A percentile compares a stretch with the other conserved stretches of the same genome.
These are phyloP conservation scores for Cercospora berteroae DNA, from an alignment of 2,329 filamentous ascomycete genomes.

Conservation along the genomic window DNA sequence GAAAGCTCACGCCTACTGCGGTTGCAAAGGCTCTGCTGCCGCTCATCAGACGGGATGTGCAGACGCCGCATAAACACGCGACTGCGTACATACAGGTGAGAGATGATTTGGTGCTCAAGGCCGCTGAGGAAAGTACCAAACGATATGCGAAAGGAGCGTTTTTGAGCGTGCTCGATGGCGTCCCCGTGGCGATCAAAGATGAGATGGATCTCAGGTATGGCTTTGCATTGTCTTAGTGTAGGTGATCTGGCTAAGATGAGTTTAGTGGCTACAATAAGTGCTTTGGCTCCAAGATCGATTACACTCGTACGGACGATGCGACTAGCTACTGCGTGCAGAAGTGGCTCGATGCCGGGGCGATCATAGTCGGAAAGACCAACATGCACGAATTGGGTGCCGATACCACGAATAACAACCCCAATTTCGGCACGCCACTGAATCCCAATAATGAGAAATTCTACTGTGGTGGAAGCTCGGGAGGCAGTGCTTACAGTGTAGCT, in stretches of 20 bases:
- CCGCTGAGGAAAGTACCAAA: slow-evolving; percentile 70
- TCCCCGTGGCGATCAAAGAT: slow-evolving; percentile 82
- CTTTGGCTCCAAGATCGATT: slow-evolving; percentile 62
- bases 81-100: slow-evolving; percentile 71
- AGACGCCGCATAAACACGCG: slow-evolving; percentile 57
- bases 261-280: slow-evolving; percentile 65
- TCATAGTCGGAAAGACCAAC: slow-evolving; percentile 71
- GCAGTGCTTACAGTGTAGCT: slow-evolving; percentile 67
- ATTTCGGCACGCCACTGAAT: slow-evolving; percentile 72
- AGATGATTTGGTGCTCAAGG: slow-evolving; percentile 60
- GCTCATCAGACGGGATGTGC: slow-evolving; percentile 61
- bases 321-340: slow-evolving; percentile 70
- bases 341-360: slow-evolving; percentile 70
- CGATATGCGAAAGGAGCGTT: slow-evolving; percentile 67
- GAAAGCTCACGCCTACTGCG: slow-evolving; percentile 67
- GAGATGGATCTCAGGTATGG: slow-evolving; percentile 60
- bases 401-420: slow-evolving; percentile 73
- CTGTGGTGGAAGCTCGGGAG: slow-evolving; percentile 76
- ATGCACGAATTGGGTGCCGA: slow-evolving; percentile 80
- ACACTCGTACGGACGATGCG: slow-evolving; percentile 49
- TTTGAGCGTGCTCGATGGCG: slow-evolving; percentile 71
- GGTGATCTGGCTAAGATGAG: background rate
- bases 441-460: slow-evolving; percentile 76
- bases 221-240: background rate
- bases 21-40: slow-evolving; percentile 71